These are phyloP conservation scores for Magnaporthiopsis poae DNA, from an alignment of 2,329 filamentous ascomycete genomes.

Conservation along the genomic window DNA sequence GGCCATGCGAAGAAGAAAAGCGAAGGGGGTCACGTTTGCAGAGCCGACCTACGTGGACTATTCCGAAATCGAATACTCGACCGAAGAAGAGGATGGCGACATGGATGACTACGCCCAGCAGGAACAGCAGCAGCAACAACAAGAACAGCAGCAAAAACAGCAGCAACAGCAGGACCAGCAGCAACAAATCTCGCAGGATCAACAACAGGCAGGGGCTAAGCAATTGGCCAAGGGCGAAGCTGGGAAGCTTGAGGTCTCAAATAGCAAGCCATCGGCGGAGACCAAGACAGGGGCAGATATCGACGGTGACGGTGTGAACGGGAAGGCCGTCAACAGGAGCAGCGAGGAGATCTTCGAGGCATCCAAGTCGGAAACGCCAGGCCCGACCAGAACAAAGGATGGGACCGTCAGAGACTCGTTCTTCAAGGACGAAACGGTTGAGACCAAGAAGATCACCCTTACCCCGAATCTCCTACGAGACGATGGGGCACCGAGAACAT, in stretches of 20 bases:
- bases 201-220: constrained; percentile 21
- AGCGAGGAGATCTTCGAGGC: constrained; percentile 60
- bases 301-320: constrained; percentile 15
- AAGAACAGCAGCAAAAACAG: constrained; percentile 17
- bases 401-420: constrained; percentile 88
- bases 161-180: constrained; percentile 25
- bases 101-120: constrained; percentile 22
- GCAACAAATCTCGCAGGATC: constrained; percentile 12
- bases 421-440: constrained; percentile 89
- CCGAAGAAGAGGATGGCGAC: constrained; percentile 57
- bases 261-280: constrained; percentile 35
- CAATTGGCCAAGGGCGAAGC: constrained; percentile 37
- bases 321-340: constrained; percentile 27
- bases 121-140: constrained; percentile 21
- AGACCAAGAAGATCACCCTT: constrained; percentile 93
- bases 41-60: constrained; percentile 81
- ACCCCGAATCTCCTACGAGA: constrained; percentile 87
- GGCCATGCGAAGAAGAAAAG: constrained; percentile 69
- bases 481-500: constrained; percentile 48
- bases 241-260: constrained; percentile 47
- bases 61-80: constrained; percentile 76
- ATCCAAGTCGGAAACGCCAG: constrained; percentile 33
- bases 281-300: constrained; percentile 24
- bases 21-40: constrained; percentile 79
- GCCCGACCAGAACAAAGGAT: constrained; percentile 60